Base-by-base conservation (phyloP, 2,329 filamentous ascomycete species). In the Chaetomium globosum region DNA sequence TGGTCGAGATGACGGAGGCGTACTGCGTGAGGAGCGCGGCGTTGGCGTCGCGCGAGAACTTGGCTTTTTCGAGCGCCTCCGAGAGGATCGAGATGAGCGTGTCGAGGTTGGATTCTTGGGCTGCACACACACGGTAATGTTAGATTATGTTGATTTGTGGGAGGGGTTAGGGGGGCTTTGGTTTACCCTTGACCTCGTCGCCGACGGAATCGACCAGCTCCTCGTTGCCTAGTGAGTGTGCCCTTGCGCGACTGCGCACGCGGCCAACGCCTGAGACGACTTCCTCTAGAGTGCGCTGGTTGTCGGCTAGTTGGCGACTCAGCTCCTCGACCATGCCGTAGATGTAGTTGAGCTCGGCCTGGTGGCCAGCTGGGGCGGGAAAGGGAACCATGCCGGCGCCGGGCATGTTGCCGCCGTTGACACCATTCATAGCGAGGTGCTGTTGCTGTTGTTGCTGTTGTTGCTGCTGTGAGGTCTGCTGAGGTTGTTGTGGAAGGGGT, bases 261-360 rank as follows among this genome's bases (percentile, higher is more conserved):
- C 82, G 81, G 31, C 87, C 87, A 51, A 89, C 80, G 49, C 85
- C 85, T n/a, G 80, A 81, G 58, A 89, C 85, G 55, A 89, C 87
- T 30, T 87, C 84, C 68, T 87, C 84, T n/a, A 86, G 84, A 46
- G 84, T 82, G 51, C 82, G 80, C 69, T 85, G 80, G 73, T 87
- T 88, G 59, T 87, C 85, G 13, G 85, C 82, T 33, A 89, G 79
- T 73, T 88, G 85, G 39, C 84, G 82, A 71, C 86, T 87, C 56
- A 89, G 79, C 73, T 88, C 85, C 72, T 89, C 87, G 12, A 89
- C 87, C 83, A 89, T 86, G 69, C 81, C 80, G 73, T 89, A 88
- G 72, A 89, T 87, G 76, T 87, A 86, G 73, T 87, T 88, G 66
- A 89, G 82, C 75, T 89, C 87, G 60, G 86, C 83, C 75, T 89